Evolutionary conservation across 257 asterid genomes (phyloP).

Genomic region (Verbascum thapsus): DNA sequence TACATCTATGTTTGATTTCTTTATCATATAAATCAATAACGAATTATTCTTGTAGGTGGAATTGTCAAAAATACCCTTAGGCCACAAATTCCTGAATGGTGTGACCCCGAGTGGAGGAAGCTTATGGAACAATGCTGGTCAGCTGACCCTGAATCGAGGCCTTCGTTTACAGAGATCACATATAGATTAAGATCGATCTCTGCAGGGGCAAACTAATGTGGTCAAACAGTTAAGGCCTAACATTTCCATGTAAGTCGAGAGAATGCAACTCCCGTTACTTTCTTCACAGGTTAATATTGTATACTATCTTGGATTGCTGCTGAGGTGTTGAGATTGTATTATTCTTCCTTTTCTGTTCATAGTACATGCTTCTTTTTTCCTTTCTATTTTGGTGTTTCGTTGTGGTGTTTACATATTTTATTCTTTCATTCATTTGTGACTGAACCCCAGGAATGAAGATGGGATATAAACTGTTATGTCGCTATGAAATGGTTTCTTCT

Average conservation of each 20-base stretch:
- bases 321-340: conserved; percentile 30
- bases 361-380: not conserved
- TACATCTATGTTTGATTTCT: conserved; percentile 10
- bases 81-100: conserved; percentile 62
- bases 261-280: not conserved
- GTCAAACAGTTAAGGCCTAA: conserved; percentile 36
- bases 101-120: conserved; percentile 68
- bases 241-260: conserved; percentile 36
- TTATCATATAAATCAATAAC: conserved; percentile 8
- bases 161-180: conserved; percentile 75
- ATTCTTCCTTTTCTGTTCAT: conserved; percentile 16
- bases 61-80: conserved; percentile 70
- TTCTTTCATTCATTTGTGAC: conserved; percentile 32
- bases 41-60: conserved; percentile 53
- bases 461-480: too few relatives aligned
- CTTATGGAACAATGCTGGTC: conserved; percentile 83
- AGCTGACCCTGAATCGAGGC: conserved; percentile 54
- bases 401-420: conserved; percentile 19
- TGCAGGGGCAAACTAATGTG: conserved; percentile 30
- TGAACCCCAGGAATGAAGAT: not conserved
- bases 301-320: conserved; percentile 23
- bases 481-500: too few relatives aligned
- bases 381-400: conserved; percentile 14
- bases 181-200: conserved; percentile 56
- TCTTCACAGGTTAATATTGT: conserved; percentile 25